Evolutionary conservation across 139 green algal species (phyloP), one percentile per base, ranked within the genome.

Genomic region (Coccomyxa sp.): DNA sequence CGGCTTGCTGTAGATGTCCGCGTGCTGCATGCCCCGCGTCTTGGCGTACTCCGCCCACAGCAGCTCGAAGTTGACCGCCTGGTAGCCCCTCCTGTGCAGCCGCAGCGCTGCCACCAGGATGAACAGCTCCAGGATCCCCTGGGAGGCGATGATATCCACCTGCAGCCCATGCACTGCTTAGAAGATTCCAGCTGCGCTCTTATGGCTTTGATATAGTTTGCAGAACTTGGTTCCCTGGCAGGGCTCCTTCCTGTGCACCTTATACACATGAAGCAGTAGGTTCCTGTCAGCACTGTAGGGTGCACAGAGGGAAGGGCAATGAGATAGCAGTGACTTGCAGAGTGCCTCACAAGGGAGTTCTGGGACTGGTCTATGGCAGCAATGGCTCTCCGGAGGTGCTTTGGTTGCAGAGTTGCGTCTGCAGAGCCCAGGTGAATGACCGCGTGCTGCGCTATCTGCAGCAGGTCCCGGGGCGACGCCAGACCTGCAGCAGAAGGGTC

Each of bases 121-220:
- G 74, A 77, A 86, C 35, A 94, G 78, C 75, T 94, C 89, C 82
- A 93, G 75, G 29, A 94, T 79, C 22, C 81, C 87, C 68, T 88
- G 76, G 18, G 75, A 76, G 7, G 39, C 41, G 18, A 88, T 76
- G 14, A 39, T 68, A 31, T 75, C 39, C 18, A 37, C 79, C 79
- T 82, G 73, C 50, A 73, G 14, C 7, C 37, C 31, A 16, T n/a
- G n/a, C n/a, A n/a, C n/a, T n/a, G n/a, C n/a, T n/a, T n/a, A n/a
- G n/a, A n/a, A n/a, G n/a, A 14, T 64, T 14, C 14, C 14, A 18
- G 50, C 18, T 64, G 50, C 18, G 50, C 14, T 29, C 14, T 14
- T 64, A 14, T 64, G 50, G 18, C 18, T 14, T 64, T 14, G 14
- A 64, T 64, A 18, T 14, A 64, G 14, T 18, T 18, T 29, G 50